These are phyloP conservation scores for Echium plantagineum DNA, from an alignment of 257 asterid species.

Conservation along the genomic window DNA sequence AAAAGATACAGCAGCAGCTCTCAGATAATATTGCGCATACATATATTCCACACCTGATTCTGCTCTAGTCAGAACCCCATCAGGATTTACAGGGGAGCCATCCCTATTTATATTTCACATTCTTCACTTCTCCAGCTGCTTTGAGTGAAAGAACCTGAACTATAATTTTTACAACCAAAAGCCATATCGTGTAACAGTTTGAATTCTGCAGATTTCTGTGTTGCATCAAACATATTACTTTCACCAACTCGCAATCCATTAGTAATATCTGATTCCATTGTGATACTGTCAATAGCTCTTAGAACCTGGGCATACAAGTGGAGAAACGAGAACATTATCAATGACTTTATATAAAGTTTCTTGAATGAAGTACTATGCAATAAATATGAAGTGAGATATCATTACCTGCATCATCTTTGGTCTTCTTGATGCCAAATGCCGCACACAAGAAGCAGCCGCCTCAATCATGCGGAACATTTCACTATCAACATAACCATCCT, in stretches of 20 bases:
- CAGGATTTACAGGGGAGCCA: neutral
- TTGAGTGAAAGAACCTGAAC: conserved; percentile 16
- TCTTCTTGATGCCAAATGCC: conserved; percentile 83
- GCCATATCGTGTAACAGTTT: conserved; percentile 13
- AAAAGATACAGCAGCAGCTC: no score
- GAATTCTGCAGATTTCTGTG: conserved; percentile 11
- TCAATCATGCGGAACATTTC: conserved; percentile 70
- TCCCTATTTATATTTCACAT: neutral
- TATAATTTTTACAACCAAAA: conserved; percentile 14
- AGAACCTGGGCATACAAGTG: conserved; percentile 4
- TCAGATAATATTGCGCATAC: no score
- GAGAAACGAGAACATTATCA: neutral
- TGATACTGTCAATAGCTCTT: conserved; percentile 13
- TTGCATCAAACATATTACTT: conserved; percentile 9
- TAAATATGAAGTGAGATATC: neutral
- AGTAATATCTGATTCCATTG: conserved; percentile 6
- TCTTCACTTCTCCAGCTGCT: conserved; percentile 25
- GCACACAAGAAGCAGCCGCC: conserved; percentile 94
- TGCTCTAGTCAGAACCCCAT: neutral
- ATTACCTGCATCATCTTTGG: conserved; percentile 92
- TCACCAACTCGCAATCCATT: conserved; percentile 14
- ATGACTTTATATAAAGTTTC: neutral
- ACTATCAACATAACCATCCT: conserved; percentile 36
- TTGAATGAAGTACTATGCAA: neutral
- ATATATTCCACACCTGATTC: neutral